These are phyloP conservation scores for Leishmania arabica DNA, from an alignment of 208 protist genomes.

Conservation along the genomic window DNA sequence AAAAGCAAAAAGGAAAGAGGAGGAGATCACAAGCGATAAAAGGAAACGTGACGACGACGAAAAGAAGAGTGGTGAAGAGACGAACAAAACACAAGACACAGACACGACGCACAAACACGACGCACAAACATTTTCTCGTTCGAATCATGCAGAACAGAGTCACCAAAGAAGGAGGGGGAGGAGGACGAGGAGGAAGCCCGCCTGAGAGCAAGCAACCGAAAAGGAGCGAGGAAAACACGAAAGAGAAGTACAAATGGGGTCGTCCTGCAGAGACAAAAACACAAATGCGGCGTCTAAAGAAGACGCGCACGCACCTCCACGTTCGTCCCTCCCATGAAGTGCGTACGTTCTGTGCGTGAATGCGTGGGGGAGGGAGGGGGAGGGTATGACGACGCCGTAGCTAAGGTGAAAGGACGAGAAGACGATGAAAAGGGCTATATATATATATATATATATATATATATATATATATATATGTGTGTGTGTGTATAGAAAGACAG, in stretches of 20 bases:
- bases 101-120: not conserved
- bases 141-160: not conserved
- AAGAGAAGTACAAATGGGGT: slow-evolving; percentile 2
- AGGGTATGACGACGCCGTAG: slow-evolving; percentile 1
- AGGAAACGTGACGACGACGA: not conserved
- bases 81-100: not conserved
- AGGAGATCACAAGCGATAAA: not conserved
- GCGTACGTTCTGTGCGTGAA: not conserved
- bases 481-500: not conserved
- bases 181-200: not conserved
- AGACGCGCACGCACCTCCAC: not conserved
- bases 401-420: slow-evolving; percentile 18
- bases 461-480: too few species aligned
- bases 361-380: not conserved
- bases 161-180: not conserved
- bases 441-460: not conserved
- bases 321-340: not conserved
- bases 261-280: slow-evolving; percentile 18
- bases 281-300: slow-evolving; percentile 3
- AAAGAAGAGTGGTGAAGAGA: not conserved
- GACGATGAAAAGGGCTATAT: not conserved
- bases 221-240: not conserved
- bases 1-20: slow-evolving; percentile 8
- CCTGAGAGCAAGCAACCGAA: not conserved
- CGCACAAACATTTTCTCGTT: not conserved